Evolutionary conservation across 768 basidiomycete species (phyloP).

Genomic region (Sporobolomyces roseus): DNA sequence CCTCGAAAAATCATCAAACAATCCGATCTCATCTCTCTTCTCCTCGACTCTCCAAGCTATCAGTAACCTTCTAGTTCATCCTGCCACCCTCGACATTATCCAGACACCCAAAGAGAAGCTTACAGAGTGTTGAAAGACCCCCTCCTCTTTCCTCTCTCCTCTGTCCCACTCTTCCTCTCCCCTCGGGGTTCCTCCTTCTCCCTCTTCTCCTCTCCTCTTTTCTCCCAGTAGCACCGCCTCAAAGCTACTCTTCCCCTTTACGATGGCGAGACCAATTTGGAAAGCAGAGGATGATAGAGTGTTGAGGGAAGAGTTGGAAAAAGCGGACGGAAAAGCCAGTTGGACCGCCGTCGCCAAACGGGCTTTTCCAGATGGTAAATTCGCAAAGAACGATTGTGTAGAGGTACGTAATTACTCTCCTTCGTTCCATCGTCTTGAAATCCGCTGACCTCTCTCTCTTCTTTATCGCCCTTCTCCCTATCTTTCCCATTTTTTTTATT

Average conservation of each 20-base stretch:
- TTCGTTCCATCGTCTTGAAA: not conserved
- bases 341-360: slow-evolving; percentile 26
- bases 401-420: slow-evolving; percentile 8
- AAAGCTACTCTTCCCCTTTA: too few species aligned
- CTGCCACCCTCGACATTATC: too few species aligned
- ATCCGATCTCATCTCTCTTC: too few species aligned
- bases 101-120: too few species aligned
- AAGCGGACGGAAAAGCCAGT: slow-evolving; percentile 22
- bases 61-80: too few species aligned
- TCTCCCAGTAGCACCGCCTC: not conserved
- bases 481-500: not conserved
- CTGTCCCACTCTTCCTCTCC: too few species aligned
- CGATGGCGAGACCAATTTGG: slow-evolving; percentile 7
- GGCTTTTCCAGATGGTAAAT: slow-evolving; percentile 40
- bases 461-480: not conserved
- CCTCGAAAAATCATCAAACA: too few species aligned
- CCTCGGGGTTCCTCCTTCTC: not conserved
- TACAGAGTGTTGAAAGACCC: too few species aligned
- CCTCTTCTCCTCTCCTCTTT: not conserved
- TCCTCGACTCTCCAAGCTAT: too few species aligned
- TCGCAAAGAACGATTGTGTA: slow-evolving; percentile 27
- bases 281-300: slow-evolving; percentile 13
- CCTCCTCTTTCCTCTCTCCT: too few species aligned
- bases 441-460: not conserved
- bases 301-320: slow-evolving; percentile 17